Conservation (phyloP, 139 green algal genomes). For the Asterochloris erici region DNA sequence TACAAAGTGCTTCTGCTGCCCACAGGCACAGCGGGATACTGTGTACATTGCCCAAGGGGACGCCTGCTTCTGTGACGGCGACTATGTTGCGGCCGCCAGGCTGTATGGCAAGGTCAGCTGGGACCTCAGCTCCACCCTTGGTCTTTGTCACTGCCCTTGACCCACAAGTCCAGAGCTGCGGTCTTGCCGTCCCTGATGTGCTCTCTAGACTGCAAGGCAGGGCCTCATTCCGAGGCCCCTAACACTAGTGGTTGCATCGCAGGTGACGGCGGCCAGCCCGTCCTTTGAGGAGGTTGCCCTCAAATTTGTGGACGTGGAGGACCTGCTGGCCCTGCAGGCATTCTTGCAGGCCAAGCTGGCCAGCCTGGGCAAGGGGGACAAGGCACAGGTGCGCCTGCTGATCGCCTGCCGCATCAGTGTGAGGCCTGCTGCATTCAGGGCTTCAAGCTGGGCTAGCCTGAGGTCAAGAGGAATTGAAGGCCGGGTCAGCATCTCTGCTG, state of each 20-base stretch:
- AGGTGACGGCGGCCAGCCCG: slow-evolving; percentile 33
- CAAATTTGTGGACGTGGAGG: slow-evolving; percentile 60
- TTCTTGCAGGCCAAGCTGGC: slow-evolving; percentile 62
- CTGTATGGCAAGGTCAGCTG: slow-evolving; percentile 54
- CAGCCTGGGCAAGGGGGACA: slow-evolving; percentile 48
- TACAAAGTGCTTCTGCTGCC: too few species aligned
- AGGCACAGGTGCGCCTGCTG: slow-evolving; percentile 25
- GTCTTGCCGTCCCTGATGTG: too few species aligned
- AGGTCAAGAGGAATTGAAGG: too few species aligned
- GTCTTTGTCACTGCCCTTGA: too few species aligned
- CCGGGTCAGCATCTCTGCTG: too few species aligned
- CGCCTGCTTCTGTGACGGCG: slow-evolving; percentile 36
- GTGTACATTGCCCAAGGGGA: slow-evolving; percentile 57
- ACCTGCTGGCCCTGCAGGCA: slow-evolving; percentile 44
- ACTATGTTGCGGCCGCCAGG: slow-evolving; percentile 41
- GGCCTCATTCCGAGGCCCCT: background rate
- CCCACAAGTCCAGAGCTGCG: too few species aligned
- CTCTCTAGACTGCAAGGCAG: slow-evolving; percentile 15
- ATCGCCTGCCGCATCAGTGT: too few species aligned
- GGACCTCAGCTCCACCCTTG: too few species aligned
- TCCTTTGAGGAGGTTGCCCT: slow-evolving; percentile 89
- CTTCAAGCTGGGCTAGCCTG: too few species aligned
- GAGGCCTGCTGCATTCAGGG: too few species aligned
- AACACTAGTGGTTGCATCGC: too few species aligned
- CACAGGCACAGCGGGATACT: slow-evolving; percentile 51